These are phyloP conservation scores for Podaxis sp. DNA, from an alignment of 768 basidiomycete genomes.

Conservation along the genomic window DNA sequence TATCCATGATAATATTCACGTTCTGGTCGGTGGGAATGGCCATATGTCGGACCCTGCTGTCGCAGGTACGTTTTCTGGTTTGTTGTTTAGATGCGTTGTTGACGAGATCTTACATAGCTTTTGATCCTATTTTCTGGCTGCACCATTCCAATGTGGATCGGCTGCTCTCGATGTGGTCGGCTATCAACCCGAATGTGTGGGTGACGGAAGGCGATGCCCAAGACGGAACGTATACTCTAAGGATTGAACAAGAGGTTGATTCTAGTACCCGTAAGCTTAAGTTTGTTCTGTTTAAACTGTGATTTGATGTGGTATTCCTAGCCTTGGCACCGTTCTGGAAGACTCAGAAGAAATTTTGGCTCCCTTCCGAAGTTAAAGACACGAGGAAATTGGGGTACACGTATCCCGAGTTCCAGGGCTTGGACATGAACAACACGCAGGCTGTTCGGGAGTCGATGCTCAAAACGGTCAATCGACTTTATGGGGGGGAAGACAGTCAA, in stretches of 20 bases:
- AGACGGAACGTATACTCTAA: slow-evolving; percentile 33
- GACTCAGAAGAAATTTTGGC: slow-evolving; percentile 34
- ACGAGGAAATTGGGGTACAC: slow-evolving; percentile 35
- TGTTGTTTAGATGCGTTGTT: background rate
- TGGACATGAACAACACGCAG: slow-evolving; percentile 24
- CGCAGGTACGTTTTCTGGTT: slow-evolving; percentile 28
- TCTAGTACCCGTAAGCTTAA: slow-evolving; percentile 26
- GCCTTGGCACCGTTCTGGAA: slow-evolving; percentile 47
- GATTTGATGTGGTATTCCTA: slow-evolving; percentile 12
- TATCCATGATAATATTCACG: slow-evolving; percentile 44
- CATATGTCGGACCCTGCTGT: slow-evolving; percentile 35
- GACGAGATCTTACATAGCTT: slow-evolving; percentile 24
- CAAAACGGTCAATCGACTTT: slow-evolving; percentile 29
- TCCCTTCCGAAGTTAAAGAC: slow-evolving; percentile 26
- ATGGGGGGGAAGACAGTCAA: slow-evolving; percentile 16
- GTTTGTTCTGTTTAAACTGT: background rate
- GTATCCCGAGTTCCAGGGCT: slow-evolving; percentile 44
- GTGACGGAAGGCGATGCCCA: slow-evolving; percentile 27
- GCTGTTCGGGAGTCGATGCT: slow-evolving; percentile 28
- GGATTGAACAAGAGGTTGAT: slow-evolving; percentile 22
- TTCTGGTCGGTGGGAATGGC: slow-evolving; percentile 33
- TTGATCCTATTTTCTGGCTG: slow-evolving; percentile 49
- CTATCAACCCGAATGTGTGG: slow-evolving; percentile 39
- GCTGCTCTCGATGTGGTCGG: slow-evolving; percentile 44
- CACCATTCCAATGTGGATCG: slow-evolving; percentile 50